Evolutionary conservation across 1,284 basidiomycete genomes (phyloP).

Genomic region (Moesziomyces sp.): DNA sequence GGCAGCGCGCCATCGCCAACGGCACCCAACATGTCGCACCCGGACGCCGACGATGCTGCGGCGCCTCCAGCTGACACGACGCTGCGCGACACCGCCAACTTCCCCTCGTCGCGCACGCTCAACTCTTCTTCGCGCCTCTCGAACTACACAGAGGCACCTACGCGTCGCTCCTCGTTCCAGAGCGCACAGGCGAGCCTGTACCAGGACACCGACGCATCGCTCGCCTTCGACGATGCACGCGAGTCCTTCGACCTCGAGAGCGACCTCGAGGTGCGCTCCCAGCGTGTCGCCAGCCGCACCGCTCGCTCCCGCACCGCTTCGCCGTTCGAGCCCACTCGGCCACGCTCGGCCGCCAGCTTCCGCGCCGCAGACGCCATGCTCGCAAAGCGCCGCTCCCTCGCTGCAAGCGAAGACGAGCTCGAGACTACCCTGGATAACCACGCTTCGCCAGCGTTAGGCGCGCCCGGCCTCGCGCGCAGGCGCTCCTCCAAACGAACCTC

Average conservation of each 20-base stretch:
- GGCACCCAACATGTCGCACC: slow-evolving; percentile 8
- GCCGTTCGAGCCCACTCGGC: slow-evolving; percentile 7
- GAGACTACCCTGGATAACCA: slow-evolving; percentile 20
- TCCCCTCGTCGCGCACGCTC: slow-evolving; percentile 22
- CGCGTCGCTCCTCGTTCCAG: slow-evolving; percentile 33
- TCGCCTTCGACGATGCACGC: slow-evolving; percentile 21
- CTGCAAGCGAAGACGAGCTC: background rate
- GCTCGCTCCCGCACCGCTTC: slow-evolving; percentile 22
- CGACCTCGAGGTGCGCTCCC: slow-evolving; percentile 18
- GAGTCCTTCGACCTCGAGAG: slow-evolving; percentile 22
- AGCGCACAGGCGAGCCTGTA: slow-evolving; percentile 38
- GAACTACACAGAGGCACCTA: slow-evolving; percentile 25
- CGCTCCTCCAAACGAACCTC: slow-evolving; percentile 18
- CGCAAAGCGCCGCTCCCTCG: slow-evolving; percentile 1
- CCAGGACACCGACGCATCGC: slow-evolving; percentile 28
- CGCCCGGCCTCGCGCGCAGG: slow-evolving; percentile 3
- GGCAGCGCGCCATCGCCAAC: too few relatives aligned
- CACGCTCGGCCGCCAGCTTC: slow-evolving; percentile 6
- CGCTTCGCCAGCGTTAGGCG: background rate
- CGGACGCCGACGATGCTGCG: slow-evolving; percentile 1
- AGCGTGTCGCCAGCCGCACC: slow-evolving; percentile 9
- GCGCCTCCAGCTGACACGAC: slow-evolving; percentile 5
- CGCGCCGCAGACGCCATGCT: background rate
- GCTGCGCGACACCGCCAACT: slow-evolving; percentile 1
- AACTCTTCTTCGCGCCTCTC: slow-evolving; percentile 33